These are phyloP conservation scores for Aspergillus sp. DNA, from an alignment of 2,329 filamentous ascomycete genomes.

Conservation along the genomic window DNA sequence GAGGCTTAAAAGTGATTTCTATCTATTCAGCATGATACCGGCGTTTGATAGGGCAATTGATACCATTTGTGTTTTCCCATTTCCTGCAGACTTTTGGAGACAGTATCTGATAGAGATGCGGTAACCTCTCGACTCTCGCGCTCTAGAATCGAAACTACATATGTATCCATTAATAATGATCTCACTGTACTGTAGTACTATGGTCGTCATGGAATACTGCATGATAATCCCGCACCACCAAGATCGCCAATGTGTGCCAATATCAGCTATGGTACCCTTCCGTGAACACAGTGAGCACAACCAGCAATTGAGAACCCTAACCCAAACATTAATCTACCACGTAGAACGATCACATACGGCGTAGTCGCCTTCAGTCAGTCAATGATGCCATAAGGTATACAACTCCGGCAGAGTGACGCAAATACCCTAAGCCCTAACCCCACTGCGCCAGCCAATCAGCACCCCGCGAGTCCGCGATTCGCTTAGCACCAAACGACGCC, in stretches of 20 bases:
- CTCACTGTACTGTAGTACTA: too few species aligned
- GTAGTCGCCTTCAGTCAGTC: background rate
- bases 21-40: constrained; percentile 24
- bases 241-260: too few species aligned
- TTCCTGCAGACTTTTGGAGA: too few species aligned
- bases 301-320: too few species aligned
- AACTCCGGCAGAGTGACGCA: constrained; percentile 18
- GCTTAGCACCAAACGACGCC: constrained; percentile 31
- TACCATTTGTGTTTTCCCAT: constrained; percentile 18
- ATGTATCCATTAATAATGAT: too few species aligned
- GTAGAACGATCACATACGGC: too few species aligned
- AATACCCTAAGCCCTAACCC: constrained; percentile 36
- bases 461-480: constrained; percentile 8
- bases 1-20: constrained; percentile 20
- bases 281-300: too few species aligned
- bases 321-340: too few species aligned
- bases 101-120: too few species aligned
- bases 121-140: too few species aligned
- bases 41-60: constrained; percentile 25
- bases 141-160: too few species aligned
- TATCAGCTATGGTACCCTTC: too few species aligned
- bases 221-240: background rate
- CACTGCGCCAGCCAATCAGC: constrained; percentile 13
- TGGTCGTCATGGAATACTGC: background rate
- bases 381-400: constrained; percentile 18